These are phyloP conservation scores for Penicillium brasilianum DNA, from an alignment of 2,329 filamentous ascomycete species.

Conservation along the genomic window DNA sequence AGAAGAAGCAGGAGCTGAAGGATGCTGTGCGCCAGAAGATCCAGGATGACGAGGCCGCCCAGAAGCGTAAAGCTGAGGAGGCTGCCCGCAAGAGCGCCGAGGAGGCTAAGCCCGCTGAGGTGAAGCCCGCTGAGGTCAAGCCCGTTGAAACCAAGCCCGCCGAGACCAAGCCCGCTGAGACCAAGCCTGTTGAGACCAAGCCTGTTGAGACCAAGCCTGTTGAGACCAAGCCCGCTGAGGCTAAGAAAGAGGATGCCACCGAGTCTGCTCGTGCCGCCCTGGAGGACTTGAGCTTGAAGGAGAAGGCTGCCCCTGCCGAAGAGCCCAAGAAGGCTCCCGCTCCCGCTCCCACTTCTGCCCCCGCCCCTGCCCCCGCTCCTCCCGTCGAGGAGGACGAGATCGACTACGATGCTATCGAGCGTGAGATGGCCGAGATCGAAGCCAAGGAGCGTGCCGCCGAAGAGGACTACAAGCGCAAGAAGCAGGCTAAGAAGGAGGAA, in stretches of 20 bases:
- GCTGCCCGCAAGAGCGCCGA: constrained; percentile 49
- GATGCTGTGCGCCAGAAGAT: constrained; percentile 57
- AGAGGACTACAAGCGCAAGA: constrained; percentile 67
- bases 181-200: constrained; percentile 41
- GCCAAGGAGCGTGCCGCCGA: constrained; percentile 53
- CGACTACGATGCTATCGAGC: constrained; percentile 54
- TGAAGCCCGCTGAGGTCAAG: constrained; percentile 42
- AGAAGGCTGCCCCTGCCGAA: constrained; percentile 34
- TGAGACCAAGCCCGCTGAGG: constrained; percentile 38
- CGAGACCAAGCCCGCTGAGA: constrained; percentile 36
- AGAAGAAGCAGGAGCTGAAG: constrained; percentile 79
- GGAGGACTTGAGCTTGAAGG: constrained; percentile 39
- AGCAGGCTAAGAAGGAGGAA: constrained; percentile 72
- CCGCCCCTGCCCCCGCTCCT: constrained; percentile 35
- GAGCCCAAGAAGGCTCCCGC: constrained; percentile 34
- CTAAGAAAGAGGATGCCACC: constrained; percentile 39
- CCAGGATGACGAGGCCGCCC: constrained; percentile 62
- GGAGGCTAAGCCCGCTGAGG: constrained; percentile 48
- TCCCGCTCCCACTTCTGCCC: constrained; percentile 32
- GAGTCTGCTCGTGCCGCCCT: constrained; percentile 41
- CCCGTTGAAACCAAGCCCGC: constrained; percentile 35
- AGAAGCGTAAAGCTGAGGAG: constrained; percentile 55
- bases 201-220: constrained; percentile 31
- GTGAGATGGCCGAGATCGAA: constrained; percentile 53
- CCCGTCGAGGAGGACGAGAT: constrained; percentile 48